phyloP scores from a whole-genome alignment of 2,329 filamentous ascomycete genomes.

The Pseudocercospora cruenta region DNA sequence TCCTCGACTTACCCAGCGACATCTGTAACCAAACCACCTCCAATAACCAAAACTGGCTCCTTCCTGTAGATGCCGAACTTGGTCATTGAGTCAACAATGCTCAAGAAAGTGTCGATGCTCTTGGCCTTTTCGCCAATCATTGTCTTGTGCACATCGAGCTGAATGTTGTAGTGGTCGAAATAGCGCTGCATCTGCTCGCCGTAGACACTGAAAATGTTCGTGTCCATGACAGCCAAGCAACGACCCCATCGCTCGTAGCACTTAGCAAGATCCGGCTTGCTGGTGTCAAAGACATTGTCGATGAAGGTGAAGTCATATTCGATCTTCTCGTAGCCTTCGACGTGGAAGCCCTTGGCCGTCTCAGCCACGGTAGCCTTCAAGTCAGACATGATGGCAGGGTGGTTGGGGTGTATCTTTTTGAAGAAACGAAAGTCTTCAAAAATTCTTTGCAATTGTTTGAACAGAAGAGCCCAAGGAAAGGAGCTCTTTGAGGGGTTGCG shows the following conservation, averaged over 20 bases:
- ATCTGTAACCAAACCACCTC: constrained; percentile 72
- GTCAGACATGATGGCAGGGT: constrained; percentile 63
- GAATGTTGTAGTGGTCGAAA: constrained; percentile 66
- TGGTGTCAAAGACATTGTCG: constrained; percentile 66
- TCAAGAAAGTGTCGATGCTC: constrained; percentile 69
- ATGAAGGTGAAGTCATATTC: constrained; percentile 76
- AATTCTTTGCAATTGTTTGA: constrained; percentile 13
- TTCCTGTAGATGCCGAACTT: constrained; percentile 66
- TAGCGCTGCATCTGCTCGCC: constrained; percentile 68
- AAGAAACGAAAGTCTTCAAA: constrained; percentile 10
- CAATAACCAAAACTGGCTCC: constrained; percentile 68
- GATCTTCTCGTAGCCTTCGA: constrained; percentile 75
- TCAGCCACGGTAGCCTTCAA: constrained; percentile 67
- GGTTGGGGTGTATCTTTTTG: constrained; percentile 1
- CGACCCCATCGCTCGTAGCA: constrained; percentile 69
- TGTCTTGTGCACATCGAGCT: constrained; percentile 69
- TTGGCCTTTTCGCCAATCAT: constrained; percentile 77
- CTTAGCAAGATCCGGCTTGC: constrained; percentile 64
- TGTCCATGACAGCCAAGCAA: constrained; percentile 69
- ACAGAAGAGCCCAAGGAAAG: constrained; percentile 15
- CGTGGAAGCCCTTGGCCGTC: constrained; percentile 68
- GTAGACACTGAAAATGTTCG: constrained; percentile 72
- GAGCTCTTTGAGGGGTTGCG: constrained; percentile 15
- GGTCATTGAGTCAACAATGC: constrained; percentile 74
- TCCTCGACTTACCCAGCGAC: constrained; percentile 65